Percentiles rank a stretch among this genome's conserved stretches.
Evolutionary conservation across 2,329 filamentous ascomycete genomes (phyloP).

Genomic region (Podosphaera aphanis): DNA sequence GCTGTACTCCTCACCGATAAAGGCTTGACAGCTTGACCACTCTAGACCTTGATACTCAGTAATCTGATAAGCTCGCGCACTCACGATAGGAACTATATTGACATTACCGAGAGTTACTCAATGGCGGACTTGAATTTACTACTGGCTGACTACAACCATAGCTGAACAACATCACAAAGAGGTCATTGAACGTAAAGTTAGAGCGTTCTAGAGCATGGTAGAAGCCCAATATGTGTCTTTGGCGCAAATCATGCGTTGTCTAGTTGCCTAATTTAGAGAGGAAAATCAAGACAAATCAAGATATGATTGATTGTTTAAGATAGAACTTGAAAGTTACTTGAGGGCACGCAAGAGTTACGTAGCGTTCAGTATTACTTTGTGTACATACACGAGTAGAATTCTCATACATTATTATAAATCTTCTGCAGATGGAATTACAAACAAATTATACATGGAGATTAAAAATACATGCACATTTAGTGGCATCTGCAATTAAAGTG

Average conservation of each 20-base stretch:
- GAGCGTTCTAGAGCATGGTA: neutral
- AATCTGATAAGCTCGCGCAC: no score
- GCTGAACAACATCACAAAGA: neutral
- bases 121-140: neutral
- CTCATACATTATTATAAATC: no score
- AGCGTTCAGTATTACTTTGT: neutral
- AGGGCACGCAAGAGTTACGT: neutral
- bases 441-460: no score
- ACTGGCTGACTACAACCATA: neutral
- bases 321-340: neutral
- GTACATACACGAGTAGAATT: neutral
- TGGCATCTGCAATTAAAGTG: neutral
- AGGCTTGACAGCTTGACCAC: neutral
- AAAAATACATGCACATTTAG: no score
- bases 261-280: neutral
- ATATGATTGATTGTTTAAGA: neutral
- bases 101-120: neutral
- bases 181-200: neutral
- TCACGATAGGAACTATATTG: neutral
- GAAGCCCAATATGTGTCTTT: neutral
- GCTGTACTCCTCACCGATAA: neutral
- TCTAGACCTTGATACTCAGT: neutral
- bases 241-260: neutral
- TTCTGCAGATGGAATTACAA: no score
- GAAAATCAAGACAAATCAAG: neutral